Conservation (phyloP, 805 yeast genomes). For the Yarrowia osloensis region DNA sequence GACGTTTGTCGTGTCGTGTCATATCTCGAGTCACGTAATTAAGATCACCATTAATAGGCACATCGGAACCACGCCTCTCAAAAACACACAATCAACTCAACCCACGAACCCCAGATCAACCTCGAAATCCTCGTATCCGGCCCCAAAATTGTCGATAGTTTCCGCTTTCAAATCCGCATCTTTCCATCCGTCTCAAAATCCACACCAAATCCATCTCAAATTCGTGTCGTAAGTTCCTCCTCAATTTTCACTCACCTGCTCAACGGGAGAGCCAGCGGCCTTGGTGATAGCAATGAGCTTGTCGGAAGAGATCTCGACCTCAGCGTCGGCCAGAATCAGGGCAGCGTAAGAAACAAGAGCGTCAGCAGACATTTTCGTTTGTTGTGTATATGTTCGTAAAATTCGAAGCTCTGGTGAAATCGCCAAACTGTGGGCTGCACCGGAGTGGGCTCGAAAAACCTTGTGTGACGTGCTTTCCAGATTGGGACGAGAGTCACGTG, state of each 20-base stretch:
- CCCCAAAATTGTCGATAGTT: no score
- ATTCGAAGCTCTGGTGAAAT: slow-evolving; percentile 28
- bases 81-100: no score
- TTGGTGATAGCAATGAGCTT: slow-evolving; percentile 74
- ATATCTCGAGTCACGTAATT: no score
- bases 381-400: slow-evolving; percentile 25
- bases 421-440: slow-evolving; percentile 21
- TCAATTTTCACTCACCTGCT: slow-evolving; percentile 28
- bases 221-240: background rate
- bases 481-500: slow-evolving; percentile 15
- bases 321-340: slow-evolving; percentile 96
- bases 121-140: no score
- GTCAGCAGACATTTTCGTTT: slow-evolving; percentile 31
- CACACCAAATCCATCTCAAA: background rate
- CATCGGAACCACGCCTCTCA: background rate
- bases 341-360: slow-evolving; percentile 59
- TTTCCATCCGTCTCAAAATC: background rate
- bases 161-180: no score
- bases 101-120: background rate
- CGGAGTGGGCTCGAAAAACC: slow-evolving; percentile 29
- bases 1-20: no score
- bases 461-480: slow-evolving; percentile 28
- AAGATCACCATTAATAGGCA: background rate
- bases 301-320: slow-evolving; percentile 86
- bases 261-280: slow-evolving; percentile 69